These are phyloP conservation scores for Nymphaea colorata DNA, from an alignment of 164 flowering plant species.

Conservation along the genomic window DNA sequence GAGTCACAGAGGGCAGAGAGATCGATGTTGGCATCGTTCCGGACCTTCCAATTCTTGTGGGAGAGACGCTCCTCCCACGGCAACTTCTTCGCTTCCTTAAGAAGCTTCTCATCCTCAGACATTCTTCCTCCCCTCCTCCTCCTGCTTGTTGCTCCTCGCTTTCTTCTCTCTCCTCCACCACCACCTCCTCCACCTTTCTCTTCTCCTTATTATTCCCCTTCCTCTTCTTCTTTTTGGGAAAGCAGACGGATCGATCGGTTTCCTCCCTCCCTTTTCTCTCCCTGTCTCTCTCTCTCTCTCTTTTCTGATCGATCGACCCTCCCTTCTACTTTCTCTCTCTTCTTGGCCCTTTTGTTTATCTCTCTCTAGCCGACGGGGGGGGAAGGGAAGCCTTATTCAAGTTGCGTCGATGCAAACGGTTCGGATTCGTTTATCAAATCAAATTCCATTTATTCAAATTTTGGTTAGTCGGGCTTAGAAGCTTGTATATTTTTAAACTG, in stretches of 20 bases:
- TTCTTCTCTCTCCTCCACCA: background rate
- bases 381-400: background rate
- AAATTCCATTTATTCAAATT: too few relatives aligned
- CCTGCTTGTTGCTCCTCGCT: background rate
- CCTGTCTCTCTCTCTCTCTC: background rate
- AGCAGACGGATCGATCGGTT: background rate
- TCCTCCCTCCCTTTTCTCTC: background rate
- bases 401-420: background rate
- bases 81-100: conserved; percentile 93
- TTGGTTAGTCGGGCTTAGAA: too few relatives aligned
- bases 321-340: background rate
- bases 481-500: too few relatives aligned
- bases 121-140: conserved; percentile 10
- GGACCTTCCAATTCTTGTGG: conserved; percentile 97
- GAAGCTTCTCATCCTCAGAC: conserved; percentile 90
- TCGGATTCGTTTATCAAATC: background rate
- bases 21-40: conserved; percentile 91
- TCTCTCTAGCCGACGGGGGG: background rate
- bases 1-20: conserved; percentile 71
- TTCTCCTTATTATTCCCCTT: background rate
- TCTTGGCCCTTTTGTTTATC: background rate
- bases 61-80: conserved; percentile 95
- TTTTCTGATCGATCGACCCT: background rate
- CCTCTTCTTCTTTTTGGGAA: background rate
- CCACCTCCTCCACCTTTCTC: background rate